Evolutionary conservation across 805 yeast genomes (phyloP).

Genomic region (Teunomyces kruisii): DNA sequence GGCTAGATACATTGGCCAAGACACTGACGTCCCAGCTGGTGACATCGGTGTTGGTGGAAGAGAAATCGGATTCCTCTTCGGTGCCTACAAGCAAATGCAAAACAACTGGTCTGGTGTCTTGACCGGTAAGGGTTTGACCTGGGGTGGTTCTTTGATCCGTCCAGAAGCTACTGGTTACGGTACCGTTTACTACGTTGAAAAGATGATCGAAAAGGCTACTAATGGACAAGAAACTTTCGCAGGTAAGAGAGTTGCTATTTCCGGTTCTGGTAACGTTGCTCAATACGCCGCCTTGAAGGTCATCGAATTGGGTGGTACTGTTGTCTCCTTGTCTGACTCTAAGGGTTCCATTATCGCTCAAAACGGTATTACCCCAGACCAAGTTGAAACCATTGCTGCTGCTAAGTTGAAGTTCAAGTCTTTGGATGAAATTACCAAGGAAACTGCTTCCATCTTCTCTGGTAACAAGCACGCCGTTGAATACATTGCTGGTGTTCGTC

Average conservation of each 20-base stretch:
- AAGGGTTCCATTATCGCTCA: constrained; percentile 82
- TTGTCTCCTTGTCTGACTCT: constrained; percentile 92
- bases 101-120: constrained; percentile 96
- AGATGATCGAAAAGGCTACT: constrained; percentile 93
- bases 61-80: constrained; percentile 91
- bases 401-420: constrained; percentile 80
- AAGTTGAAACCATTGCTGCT: constrained; percentile 68
- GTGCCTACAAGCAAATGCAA: constrained; percentile 90
- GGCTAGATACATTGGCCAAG: constrained; percentile 93
- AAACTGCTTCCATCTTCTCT: constrained; percentile 56
- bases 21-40: constrained; percentile 99
- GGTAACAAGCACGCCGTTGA: constrained; percentile 50
- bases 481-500: constrained; percentile 92
- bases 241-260: constrained; percentile 94
- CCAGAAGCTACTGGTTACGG: constrained; percentile 99
- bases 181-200: constrained; percentile 92
- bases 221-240: constrained; percentile 84
- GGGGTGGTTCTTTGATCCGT: constrained; percentile 99
- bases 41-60: constrained; percentile 98
- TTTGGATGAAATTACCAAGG: constrained; percentile 63
- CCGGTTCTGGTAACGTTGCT: constrained; percentile 99
- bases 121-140: constrained; percentile 95
- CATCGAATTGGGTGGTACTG: constrained; percentile 94
- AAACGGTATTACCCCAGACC: constrained; percentile 81
- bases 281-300: constrained; percentile 98